Evolutionary conservation across 148 eudicot genomes (phyloP).

Genomic region (Fagopyrum tataricum): DNA sequence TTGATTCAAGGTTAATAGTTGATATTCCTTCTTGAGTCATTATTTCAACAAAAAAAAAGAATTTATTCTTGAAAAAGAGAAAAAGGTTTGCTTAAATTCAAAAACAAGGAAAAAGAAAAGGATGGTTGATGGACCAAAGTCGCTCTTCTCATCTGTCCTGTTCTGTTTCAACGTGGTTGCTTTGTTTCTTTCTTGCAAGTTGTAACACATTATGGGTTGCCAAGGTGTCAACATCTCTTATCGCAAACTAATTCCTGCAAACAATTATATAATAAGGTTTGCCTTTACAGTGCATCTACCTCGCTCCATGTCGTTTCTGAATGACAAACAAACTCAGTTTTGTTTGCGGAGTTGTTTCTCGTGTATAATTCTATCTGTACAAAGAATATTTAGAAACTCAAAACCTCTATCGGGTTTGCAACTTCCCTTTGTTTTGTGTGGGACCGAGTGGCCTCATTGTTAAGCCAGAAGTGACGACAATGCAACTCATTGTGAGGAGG

Average conservation of each 20-base stretch:
- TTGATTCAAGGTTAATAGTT: no score
- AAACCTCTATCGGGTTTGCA: not conserved
- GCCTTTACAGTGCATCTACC: not conserved
- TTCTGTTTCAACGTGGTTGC: not conserved
- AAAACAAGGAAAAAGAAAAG: not conserved
- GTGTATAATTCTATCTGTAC: not conserved
- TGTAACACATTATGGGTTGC: not conserved
- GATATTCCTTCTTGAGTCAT: no score
- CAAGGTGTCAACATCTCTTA: slow-evolving; percentile 5
- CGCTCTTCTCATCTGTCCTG: not conserved
- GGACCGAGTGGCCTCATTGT: not conserved
- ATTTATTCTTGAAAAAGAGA: not conserved
- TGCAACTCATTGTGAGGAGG: slow-evolving; percentile 34
- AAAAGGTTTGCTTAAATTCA: not conserved
- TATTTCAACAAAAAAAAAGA: no score
- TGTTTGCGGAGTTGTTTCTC: not conserved
- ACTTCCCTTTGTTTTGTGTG: not conserved
- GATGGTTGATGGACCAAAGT: not conserved
- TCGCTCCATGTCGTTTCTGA: not conserved
- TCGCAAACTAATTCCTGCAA: not conserved
- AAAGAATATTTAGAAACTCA: not conserved
- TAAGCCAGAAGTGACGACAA: not conserved
- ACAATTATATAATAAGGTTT: not conserved
- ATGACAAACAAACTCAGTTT: not conserved
- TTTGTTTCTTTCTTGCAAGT: not conserved